Evolutionary conservation across 306 rosid species (phyloP).

Genomic region (Casuarina glauca): DNA sequence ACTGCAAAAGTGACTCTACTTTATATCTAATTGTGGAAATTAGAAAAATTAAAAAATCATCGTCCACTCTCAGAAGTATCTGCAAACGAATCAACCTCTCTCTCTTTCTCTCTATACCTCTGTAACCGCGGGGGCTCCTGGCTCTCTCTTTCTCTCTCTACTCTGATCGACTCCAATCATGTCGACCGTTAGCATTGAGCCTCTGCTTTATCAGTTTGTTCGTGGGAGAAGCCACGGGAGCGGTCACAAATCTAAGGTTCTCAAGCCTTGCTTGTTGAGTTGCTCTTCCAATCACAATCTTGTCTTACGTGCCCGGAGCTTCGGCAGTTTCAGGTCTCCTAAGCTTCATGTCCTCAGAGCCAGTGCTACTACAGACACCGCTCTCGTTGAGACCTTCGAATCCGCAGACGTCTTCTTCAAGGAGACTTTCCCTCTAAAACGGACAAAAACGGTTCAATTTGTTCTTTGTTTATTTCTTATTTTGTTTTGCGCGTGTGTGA

Average conservation of each 20-base stretch:
- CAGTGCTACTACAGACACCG: conserved; percentile 40
- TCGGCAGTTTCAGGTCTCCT: conserved; percentile 47
- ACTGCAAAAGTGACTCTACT: background rate
- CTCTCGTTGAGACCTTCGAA: conserved; percentile 41
- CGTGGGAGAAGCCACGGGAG: conserved; percentile 16
- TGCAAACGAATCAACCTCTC: background rate
- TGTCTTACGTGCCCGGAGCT: conserved; percentile 33
- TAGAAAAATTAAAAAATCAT: background rate
- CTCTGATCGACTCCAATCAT: conserved; percentile 29
- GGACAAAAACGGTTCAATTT: conserved; percentile 53
- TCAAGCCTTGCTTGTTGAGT: conserved; percentile 31
- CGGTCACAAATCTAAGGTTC: conserved; percentile 31
- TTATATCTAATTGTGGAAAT: background rate
- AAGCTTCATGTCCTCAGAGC: conserved; percentile 32
- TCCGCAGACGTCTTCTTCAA: conserved; percentile 42
- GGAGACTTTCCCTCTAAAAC: conserved; percentile 54
- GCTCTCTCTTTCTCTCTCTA: background rate
- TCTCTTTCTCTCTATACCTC: background rate
- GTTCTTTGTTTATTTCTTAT: conserved; percentile 5
- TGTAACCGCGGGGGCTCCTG: background rate
- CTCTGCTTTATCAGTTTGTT: conserved; percentile 34
- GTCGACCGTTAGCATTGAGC: conserved; percentile 50
- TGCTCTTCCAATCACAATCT: conserved; percentile 33
- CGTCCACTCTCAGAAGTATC: conserved; percentile 13
- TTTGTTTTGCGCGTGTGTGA: background rate